Evolutionary conservation across 768 basidiomycete genomes (phyloP).

Genomic region (Calocera cornea): DNA sequence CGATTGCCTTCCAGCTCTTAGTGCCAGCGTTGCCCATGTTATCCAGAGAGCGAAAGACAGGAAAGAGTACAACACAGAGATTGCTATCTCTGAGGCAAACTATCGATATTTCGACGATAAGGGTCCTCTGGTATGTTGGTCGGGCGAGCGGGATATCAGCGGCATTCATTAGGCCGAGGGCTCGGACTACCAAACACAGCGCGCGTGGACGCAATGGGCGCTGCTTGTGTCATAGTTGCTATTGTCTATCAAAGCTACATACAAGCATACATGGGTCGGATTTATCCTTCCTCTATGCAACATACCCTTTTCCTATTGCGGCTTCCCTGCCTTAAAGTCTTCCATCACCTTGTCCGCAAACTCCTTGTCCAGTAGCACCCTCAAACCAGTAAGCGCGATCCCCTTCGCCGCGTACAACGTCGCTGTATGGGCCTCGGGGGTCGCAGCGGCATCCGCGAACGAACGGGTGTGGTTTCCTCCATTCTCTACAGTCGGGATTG

Average conservation of each 20-base stretch:
- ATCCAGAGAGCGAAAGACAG: background rate
- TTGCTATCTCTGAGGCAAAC: background rate
- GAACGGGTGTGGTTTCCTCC: constrained; percentile 68
- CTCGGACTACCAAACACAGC: background rate
- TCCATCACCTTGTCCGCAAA: constrained; percentile 43
- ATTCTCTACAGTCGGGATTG: constrained; percentile 55
- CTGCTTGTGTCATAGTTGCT: background rate
- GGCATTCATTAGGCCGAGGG: background rate
- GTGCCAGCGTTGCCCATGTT: background rate
- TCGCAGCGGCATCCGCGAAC: constrained; percentile 50
- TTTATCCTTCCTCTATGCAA: too few relatives aligned
- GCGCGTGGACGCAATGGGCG: background rate
- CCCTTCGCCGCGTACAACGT: constrained; percentile 56
- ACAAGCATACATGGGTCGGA: too few relatives aligned
- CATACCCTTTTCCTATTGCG: background rate
- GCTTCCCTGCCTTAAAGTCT: background rate
- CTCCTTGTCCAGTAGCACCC: constrained; percentile 51
- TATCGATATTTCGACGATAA: background rate
- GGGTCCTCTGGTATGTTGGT: background rate
- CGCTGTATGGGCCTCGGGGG: constrained; percentile 46
- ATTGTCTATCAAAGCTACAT: too few relatives aligned
- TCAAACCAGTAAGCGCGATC: constrained; percentile 53
- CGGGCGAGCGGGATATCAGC: background rate
- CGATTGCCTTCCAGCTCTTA: constrained; percentile 38
- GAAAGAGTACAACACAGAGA: background rate